Evolutionary conservation across 2,329 filamentous ascomycete genomes (phyloP), one percentile per base, ranked within the genome.

Genomic region (Nannizziopsis barbatae): DNA sequence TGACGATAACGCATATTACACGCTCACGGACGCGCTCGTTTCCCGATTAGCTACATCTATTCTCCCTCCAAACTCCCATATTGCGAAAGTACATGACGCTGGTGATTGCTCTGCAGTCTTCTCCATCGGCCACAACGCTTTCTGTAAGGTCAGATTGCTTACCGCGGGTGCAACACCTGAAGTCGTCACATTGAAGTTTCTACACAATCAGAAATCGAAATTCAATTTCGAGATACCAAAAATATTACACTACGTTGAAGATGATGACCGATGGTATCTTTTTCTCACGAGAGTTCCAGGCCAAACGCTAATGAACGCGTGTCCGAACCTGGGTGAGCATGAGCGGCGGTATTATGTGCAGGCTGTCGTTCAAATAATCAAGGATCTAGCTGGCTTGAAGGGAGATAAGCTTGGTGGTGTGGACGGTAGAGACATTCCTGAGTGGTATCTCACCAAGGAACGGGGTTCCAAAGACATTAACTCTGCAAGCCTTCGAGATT

Each of bases 271-370:
- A 22, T 58, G 57, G n/a, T 64, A 57, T 20, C 51, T 63, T 1
- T 53, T 64, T 27, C 33, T 59, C 6, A 44, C 39, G 10, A 55
- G 55, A 30, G 46, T 64, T 1, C 55, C 51, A 5, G 58, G 62
- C 12, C 52, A 53, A 35, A 62, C 56, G 10, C 55, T 65, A 8
- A 55, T 52, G 22, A 20, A 45, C 5, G 55, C 57, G 5, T 65
- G 59, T 57, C 49, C 53, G 42, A 52, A 20, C 20, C 55, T 65
- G 47, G 51, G 57, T 44, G 52, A 57, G 37, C 41, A 50, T 2
- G 54, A 53, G 50, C 50, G 53, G 31, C n/a, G 47, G 22, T 39
- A 57, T 40, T 64, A 59, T 35, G 51, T 59, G 3, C 31, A 36
- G 9, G 46, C 50, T 15, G 50, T 59, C 5, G 56, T 54, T 9